A percentile compares a stretch with the other conserved stretches of the same genome.
Conservation (phyloP, 1,284 basidiomycete species). For the Leccinum fallax region DNA sequence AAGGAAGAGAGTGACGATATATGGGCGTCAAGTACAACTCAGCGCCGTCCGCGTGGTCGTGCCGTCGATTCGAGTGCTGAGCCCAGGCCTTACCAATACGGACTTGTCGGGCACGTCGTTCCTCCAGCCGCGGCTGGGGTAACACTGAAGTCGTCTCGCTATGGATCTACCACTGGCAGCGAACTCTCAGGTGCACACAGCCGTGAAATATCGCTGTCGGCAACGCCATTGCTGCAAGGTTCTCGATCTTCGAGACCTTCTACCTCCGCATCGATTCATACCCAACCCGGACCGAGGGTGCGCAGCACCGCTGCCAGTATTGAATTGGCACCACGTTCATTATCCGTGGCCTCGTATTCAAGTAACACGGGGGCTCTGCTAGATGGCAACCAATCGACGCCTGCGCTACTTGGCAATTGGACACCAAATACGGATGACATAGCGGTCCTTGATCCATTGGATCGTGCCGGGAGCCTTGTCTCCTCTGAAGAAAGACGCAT, state of each 20-base stretch:
- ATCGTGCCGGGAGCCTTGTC: conserved; percentile 27
- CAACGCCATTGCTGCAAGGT: conserved; percentile 25
- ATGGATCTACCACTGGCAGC: conserved; percentile 16
- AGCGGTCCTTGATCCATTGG: conserved; percentile 17
- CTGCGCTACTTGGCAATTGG: conserved; percentile 15
- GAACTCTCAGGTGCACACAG: conserved; percentile 32
- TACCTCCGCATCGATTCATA: conserved; percentile 39
- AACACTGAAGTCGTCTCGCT: conserved; percentile 31
- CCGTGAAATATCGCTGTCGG: conserved; percentile 32
- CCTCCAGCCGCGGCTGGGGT: conserved; percentile 42
- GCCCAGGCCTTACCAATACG: conserved; percentile 50
- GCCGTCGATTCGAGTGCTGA: conserved; percentile 18
- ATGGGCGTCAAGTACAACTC: conserved; percentile 9
- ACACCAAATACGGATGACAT: conserved; percentile 28
- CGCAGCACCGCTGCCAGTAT: conserved; percentile 5
- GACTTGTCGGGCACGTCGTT: conserved; percentile 47
- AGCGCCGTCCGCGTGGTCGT: conserved; percentile 14
- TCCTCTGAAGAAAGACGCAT: conserved; percentile 23
- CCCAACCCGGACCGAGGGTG: conserved; percentile 11
- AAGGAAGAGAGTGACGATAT: conserved; percentile 32
- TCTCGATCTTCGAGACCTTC: conserved; percentile 44
- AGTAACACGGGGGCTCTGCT: conserved; percentile 15
- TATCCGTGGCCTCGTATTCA: conserved; percentile 27
- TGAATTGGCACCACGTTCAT: conserved; percentile 17
- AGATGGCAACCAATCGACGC: conserved; percentile 4